phyloP scores from a whole-genome alignment of 2,329 filamentous ascomycete species.

The Aspergillus novofumigatus region DNA sequence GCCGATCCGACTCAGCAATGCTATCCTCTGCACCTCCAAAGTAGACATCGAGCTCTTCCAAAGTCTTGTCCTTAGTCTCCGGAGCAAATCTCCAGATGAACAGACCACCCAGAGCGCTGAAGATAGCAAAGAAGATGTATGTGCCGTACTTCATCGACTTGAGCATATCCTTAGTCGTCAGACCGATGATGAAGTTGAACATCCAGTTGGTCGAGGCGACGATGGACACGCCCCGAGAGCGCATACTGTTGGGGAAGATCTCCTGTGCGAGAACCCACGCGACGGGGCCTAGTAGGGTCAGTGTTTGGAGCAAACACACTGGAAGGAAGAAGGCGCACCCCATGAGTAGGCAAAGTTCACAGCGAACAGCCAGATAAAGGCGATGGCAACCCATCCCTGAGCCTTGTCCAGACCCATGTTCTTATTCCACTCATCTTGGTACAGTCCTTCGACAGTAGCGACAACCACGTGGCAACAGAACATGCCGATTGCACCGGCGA shows the following conservation, averaged over 20 bases:
- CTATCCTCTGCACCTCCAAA: slow-evolving; percentile 28
- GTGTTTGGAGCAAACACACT: not conserved
- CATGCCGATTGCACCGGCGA: slow-evolving; percentile 61
- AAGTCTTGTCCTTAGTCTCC: slow-evolving; percentile 49
- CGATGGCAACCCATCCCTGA: slow-evolving; percentile 65
- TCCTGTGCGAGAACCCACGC: slow-evolving; percentile 52
- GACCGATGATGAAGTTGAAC: slow-evolving; percentile 29
- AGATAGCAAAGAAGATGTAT: slow-evolving; percentile 42
- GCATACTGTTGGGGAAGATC: slow-evolving; percentile 28
- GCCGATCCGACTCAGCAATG: slow-evolving; percentile 39
- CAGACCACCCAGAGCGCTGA: slow-evolving; percentile 31
- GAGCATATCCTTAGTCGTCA: slow-evolving; percentile 30
- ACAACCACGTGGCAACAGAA: slow-evolving; percentile 67
- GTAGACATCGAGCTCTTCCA: slow-evolving; percentile 58
- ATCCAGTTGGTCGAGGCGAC: slow-evolving; percentile 31
- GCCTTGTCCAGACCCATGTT: slow-evolving; percentile 42
- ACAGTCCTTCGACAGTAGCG: slow-evolving; percentile 46
- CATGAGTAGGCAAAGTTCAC: slow-evolving; percentile 36
- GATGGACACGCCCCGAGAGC: slow-evolving; percentile 26
- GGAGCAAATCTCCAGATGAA: slow-evolving; percentile 38
- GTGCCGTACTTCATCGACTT: slow-evolving; percentile 27
- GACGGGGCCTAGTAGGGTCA: slow-evolving; percentile 22
- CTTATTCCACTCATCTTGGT: slow-evolving; percentile 53
- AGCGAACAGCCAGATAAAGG: slow-evolving; percentile 59
- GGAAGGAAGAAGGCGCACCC: slow-evolving; percentile 20